Percentiles rank a stretch among this genome's conserved stretches.
phyloP scores from a whole-genome alignment of 495 filamentous ascomycete species.

The Penicillium taxi region DNA sequence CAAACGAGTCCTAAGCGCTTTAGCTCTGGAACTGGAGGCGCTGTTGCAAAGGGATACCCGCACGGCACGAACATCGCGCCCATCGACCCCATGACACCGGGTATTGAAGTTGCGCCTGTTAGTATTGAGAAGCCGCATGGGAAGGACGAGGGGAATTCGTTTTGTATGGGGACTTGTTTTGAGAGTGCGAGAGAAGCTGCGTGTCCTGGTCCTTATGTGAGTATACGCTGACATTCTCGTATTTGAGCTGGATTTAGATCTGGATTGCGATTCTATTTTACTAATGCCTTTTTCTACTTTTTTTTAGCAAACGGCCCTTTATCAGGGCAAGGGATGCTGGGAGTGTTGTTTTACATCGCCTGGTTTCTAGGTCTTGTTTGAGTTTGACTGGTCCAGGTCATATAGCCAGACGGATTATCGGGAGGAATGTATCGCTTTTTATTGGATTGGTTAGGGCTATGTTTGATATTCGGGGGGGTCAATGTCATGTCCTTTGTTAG shows the following conservation, averaged over 20 bases:
- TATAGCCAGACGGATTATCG: no score
- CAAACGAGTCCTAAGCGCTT: no score
- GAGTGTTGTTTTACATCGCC: constrained; percentile 17
- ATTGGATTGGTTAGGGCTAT: no score
- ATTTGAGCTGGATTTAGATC: background rate
- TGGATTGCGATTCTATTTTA: background rate
- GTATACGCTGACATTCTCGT: constrained; percentile 6
- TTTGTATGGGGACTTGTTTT: constrained; percentile 22
- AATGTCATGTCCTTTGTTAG: no score
- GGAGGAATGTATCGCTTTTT: no score
- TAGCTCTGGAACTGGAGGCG: no score
- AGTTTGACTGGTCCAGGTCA: no score
- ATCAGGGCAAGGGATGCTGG: constrained; percentile 11
- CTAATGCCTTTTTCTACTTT: background rate
- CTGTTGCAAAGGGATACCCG: no score
- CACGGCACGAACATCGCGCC: no score
- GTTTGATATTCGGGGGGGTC: no score
- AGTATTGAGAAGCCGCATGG: constrained; percentile 5
- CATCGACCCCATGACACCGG: constrained; percentile 8
- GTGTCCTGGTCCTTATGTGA: constrained; percentile 15
- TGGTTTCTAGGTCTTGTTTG: constrained; percentile 15
- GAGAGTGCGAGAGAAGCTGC: constrained; percentile 6
- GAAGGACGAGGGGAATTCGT: constrained; percentile 20
- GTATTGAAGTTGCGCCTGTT: constrained; percentile 11
- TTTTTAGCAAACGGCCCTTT: constrained; percentile 11